Conservation (phyloP, 2,329 filamentous ascomycete species). For the Microcyclospora tardicrescens region DNA sequence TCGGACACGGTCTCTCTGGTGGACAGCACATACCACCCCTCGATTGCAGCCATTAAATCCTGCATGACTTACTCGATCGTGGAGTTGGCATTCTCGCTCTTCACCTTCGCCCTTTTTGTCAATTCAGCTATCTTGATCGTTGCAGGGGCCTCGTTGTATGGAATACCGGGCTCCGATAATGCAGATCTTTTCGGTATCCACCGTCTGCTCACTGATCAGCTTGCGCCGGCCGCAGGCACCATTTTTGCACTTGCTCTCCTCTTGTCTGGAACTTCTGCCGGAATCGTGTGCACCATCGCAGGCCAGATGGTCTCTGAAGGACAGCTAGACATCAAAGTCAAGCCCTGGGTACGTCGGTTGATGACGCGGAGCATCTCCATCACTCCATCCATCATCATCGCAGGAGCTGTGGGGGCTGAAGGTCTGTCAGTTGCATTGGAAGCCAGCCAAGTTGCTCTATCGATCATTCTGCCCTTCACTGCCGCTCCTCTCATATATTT, state of each 20-base stretch:
- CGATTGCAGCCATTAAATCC: slow-evolving; percentile 25
- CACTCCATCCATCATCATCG: slow-evolving; percentile 70
- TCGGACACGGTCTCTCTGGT: slow-evolving; percentile 2
- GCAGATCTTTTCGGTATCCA: slow-evolving; percentile 81
- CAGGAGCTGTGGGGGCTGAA: slow-evolving; percentile 58
- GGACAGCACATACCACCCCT: slow-evolving; percentile 25
- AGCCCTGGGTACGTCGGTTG: slow-evolving; percentile 66
- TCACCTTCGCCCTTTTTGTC: slow-evolving; percentile 32
- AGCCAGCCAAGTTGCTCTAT: slow-evolving; percentile 65
- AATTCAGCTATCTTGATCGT: slow-evolving; percentile 32
- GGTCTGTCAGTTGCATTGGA: slow-evolving; percentile 62
- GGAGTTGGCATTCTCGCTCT: slow-evolving; percentile 27
- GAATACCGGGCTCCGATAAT: slow-evolving; percentile 42
- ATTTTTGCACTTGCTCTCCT: slow-evolving; percentile 75
- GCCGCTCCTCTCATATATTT: slow-evolving; percentile 74
- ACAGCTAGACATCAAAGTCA: slow-evolving; percentile 59
- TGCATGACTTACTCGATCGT: slow-evolving; percentile 29
- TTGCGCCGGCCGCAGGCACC: slow-evolving; percentile 64
- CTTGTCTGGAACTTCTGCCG: slow-evolving; percentile 66
- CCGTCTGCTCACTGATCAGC: slow-evolving; percentile 51
- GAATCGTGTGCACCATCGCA: slow-evolving; percentile 78
- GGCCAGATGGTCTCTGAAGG: slow-evolving; percentile 84
- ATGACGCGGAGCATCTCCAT: slow-evolving; percentile 70
- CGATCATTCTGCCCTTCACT: slow-evolving; percentile 70
- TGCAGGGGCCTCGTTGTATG: slow-evolving; percentile 62